Conservation (phyloP, 129 eudicot species). For the Pulicaria dysenterica region DNA sequence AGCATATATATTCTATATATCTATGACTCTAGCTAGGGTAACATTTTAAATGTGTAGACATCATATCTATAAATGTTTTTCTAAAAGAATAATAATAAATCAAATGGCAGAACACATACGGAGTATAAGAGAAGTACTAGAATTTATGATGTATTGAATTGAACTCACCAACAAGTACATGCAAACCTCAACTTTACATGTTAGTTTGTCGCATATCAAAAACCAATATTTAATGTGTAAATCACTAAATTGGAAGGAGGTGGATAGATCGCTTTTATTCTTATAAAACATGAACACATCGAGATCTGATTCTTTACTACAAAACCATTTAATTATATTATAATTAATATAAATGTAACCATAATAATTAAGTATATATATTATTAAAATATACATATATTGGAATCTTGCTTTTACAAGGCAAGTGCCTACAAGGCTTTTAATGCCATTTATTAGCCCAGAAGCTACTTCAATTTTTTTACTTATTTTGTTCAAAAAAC, state of each 20-base stretch:
- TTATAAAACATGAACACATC: constrained; percentile 25
- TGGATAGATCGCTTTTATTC: not conserved
- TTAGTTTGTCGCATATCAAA: constrained; percentile 23
- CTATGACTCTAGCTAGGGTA: too few species aligned
- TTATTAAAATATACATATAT: not conserved
- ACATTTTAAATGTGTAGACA: too few species aligned
- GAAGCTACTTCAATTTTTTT: constrained; percentile 35
- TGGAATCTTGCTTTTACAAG: constrained; percentile 42
- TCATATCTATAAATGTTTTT: too few species aligned
- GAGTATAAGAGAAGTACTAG: too few species aligned
- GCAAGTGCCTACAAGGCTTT: constrained; percentile 33
- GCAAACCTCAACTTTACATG: constrained; percentile 32
- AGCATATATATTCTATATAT: too few species aligned
- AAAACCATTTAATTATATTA: constrained; percentile 8
- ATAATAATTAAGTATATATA: constrained; percentile 10
- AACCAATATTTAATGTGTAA: constrained; percentile 4
- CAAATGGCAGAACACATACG: too few species aligned
- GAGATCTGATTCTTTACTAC: constrained; percentile 35
- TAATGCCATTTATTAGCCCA: constrained; percentile 40
- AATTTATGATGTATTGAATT: not conserved
- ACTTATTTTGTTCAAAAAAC: constrained; percentile 27
- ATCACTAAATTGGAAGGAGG: not conserved
- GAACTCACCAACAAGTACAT: constrained; percentile 22
- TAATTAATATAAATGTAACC: not conserved
- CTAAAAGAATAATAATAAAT: too few species aligned